Evolutionary conservation across 345 rosid species (phyloP).

Genomic region (Citrus glauca): DNA sequence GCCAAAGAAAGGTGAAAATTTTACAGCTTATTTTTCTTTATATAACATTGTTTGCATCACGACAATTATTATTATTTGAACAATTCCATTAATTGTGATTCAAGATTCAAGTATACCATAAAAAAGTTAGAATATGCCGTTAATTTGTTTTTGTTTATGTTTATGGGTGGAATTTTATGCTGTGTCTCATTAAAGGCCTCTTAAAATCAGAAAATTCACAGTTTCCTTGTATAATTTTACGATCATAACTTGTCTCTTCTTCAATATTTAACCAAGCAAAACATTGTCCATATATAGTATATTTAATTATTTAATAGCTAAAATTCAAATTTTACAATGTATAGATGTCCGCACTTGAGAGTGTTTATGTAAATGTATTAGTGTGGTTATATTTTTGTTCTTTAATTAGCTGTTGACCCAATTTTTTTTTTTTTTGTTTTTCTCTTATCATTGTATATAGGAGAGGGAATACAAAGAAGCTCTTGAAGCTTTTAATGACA

Average conservation of each 20-base stretch:
- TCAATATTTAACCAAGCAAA: no score
- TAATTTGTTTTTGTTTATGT: not conserved
- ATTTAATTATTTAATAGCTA: not conserved
- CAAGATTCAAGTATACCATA: not conserved
- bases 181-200: not conserved
- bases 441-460: slow-evolving; percentile 31
- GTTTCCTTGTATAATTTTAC: no score
- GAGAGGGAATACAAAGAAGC: slow-evolving; percentile 92
- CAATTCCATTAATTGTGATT: no score
- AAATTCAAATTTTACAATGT: no score
- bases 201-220: not conserved
- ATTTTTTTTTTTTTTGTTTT: not conserved
- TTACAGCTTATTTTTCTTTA: not conserved
- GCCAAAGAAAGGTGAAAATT: slow-evolving; percentile 54
- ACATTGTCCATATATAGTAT: no score
- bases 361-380: no score
- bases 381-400: not conserved
- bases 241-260: no score
- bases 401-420: not conserved
- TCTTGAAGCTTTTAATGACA: slow-evolving; percentile 80
- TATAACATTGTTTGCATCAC: not conserved
- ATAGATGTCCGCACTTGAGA: not conserved
- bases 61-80: not conserved
- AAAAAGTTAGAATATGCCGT: not conserved
- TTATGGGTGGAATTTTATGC: not conserved